Evolutionary conservation across 495 filamentous ascomycete species (phyloP), one percentile per base, ranked within the genome.

Genomic region (Hapsidospora chrysogenum): DNA sequence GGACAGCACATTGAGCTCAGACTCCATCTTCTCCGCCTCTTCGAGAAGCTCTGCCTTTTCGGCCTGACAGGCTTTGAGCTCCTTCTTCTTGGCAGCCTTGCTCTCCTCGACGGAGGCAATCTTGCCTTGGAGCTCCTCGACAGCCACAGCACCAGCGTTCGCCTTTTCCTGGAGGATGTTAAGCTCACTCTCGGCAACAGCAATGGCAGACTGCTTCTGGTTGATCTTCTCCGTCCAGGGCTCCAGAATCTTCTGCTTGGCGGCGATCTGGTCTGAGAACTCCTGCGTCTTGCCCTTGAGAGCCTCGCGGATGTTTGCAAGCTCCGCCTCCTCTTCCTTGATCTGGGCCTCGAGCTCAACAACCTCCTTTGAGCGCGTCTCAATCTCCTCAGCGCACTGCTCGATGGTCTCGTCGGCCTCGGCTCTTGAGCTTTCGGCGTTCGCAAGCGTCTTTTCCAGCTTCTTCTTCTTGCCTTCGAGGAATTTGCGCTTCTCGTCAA

Each of bases 171-270:
- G 68, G 3, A 96, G 61, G 40, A 97, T 95, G 31, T 89, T 76
- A 35, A 95, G 70, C 54, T 97, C 89, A 51, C 80, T 87, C 51
- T 92, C 80, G 3, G 89, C 84, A 18, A 97, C 85, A 10, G 89
- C 87, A 46, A 94, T 87, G 7, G 80, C 72, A 2, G 85, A 93
- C 43, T 83, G 79, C 52, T 93, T 96, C 51, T 89, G 72, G 49
- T 92, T 96, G 60, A 97, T 85, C 57, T 85, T 93, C 33, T 80
- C 84, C 37, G 83, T 86, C 87, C 87, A 97, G 0, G 89, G 89
- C 59, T 95, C 87, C 7, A 97, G 67, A 2, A 80, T 78, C 57
- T 92, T 93, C 46, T 97, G 89, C 56, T 93, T 95, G 1, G 66
- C 63, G 0, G 85, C 74, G 40, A 96, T 94, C 46, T 95, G 70